A percentile compares a stretch with the other conserved stretches of the same genome.
Conservation (phyloP, 306 rosid genomes). For the Pterocarpus macrocarpus region DNA sequence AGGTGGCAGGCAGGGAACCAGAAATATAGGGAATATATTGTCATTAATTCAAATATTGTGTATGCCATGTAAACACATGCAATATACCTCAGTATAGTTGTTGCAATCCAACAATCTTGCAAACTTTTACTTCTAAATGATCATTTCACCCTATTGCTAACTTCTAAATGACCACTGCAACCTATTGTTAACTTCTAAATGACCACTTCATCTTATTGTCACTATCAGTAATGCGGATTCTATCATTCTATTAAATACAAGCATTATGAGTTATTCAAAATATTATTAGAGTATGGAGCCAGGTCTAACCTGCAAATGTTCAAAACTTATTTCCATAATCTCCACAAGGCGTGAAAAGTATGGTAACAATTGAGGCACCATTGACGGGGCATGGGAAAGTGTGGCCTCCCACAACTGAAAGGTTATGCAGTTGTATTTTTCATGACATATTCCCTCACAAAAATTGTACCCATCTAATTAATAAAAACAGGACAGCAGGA, state of each 20-base stretch:
- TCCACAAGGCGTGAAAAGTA: conserved; percentile 82
- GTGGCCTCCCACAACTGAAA: conserved; percentile 98
- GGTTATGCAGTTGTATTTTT: conserved; percentile 45
- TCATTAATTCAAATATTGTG: conserved; percentile 32
- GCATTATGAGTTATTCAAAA: conserved; percentile 21
- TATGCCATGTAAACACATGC: neutral
- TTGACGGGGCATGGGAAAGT: conserved; percentile 91
- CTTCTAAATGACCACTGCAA: neutral
- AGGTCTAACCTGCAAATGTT: conserved; percentile 87
- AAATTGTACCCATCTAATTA: conserved; percentile 19
- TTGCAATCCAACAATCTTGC: neutral
- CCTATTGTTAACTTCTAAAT: no score
- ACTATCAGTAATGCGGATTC: neutral
- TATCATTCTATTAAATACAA: conserved; percentile 26
- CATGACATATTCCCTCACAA: conserved; percentile 38
- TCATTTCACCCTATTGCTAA: neutral
- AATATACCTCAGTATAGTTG: neutral
- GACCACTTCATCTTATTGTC: neutral
- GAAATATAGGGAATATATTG: conserved; percentile 9
- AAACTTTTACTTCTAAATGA: conserved; percentile 27
- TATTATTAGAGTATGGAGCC: conserved; percentile 33
- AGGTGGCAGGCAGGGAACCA: conserved; percentile 18
- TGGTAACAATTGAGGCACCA: conserved; percentile 85
- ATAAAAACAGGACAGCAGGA: conserved; percentile 44
- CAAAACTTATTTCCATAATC: conserved; percentile 91